Percentiles rank a stretch among this genome's conserved stretches.
Conservation (phyloP, 305 asterid genomes). For the Stenogyne calaminthoides region DNA sequence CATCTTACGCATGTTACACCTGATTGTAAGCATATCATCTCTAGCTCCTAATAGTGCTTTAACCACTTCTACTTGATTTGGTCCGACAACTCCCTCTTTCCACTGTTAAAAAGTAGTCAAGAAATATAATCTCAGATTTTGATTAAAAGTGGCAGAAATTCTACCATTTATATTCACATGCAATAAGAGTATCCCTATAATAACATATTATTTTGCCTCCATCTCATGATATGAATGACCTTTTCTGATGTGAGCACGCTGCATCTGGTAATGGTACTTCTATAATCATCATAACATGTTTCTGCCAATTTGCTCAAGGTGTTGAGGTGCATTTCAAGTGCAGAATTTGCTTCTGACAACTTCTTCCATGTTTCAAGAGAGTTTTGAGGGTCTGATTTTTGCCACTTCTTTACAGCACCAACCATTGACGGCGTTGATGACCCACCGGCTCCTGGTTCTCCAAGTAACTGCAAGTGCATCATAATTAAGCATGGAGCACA, state of each 20-base stretch:
- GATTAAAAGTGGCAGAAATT: background rate
- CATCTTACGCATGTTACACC: conserved; percentile 84
- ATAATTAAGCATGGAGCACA: conserved; percentile 32
- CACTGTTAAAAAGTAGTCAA: conserved; percentile 51
- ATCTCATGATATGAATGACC: conserved; percentile 37
- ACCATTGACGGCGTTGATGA: conserved; percentile 98
- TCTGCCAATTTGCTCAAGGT: conserved; percentile 70
- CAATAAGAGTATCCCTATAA: too few species aligned
- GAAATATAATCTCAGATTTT: background rate
- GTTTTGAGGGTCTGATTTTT: conserved; percentile 74
- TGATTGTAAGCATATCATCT: conserved; percentile 82
- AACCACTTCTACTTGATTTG: conserved; percentile 55
- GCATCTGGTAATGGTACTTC: conserved; percentile 61
- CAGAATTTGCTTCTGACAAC: conserved; percentile 71
- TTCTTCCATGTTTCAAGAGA: conserved; percentile 79
- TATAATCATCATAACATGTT: conserved; percentile 51
- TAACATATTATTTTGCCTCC: too few species aligned
- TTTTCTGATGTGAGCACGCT: conserved; percentile 63
- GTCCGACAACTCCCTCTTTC: conserved; percentile 57
- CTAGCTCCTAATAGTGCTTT: conserved; percentile 85
- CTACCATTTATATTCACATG: too few species aligned
- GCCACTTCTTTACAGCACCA: conserved; percentile 98
- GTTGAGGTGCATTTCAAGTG: conserved; percentile 75
- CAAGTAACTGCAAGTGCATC: conserved; percentile 67
- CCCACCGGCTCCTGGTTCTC: conserved; percentile 98